Base-by-base conservation (phyloP, 306 rosid genomes). In the Fragaria nilgerrensis region DNA sequence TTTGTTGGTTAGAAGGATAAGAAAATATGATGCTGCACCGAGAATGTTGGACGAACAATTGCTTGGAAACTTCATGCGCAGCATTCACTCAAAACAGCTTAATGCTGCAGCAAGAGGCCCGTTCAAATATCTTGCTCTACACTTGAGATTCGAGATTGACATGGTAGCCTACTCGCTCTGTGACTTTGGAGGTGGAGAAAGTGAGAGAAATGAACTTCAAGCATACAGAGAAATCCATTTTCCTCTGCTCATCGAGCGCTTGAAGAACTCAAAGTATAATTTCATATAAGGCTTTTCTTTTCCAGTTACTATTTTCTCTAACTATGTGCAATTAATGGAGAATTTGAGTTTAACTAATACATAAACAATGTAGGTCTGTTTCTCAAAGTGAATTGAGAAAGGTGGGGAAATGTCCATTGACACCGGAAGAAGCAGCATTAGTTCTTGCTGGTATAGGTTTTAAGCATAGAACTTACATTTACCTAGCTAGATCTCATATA, bases 381-480 rank as follows among this genome's bases (percentile, higher is more conserved):
- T 83, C 92, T 73, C 87, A 91, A 36, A 47, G 23, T 67, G 78
- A 86, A 75, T 86, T 92, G 91, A 89, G 98, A 82, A 85, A 83
- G 83, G 62, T 81, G 75, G 98, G 98, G 58, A 90, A 88, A 86
- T 95, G 98, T 45, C 98, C 97, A 13, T 86, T 92, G 89, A 89
- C 97, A 55, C 98, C 96, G 47, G 97, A 95, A 89, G 98, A 95
- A 90, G 97, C 97, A 72, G 97, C 86, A 64, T 91, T 95, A 48
- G 97, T 90, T 80, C 93, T 95, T 81, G 96, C 98, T 34, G 93
- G 89, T 44, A 70, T 92, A 67, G 96, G 97, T 72, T 92, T 87
- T 79, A 88, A 90, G 83, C 76, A 81, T 9, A 83, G 79, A 74
- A 92, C 97, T 64, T 87, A 88, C 65, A 89, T 95, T 49, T 95